Base-by-base conservation (phyloP, 2,329 filamentous ascomycete genomes). In the Fusarium duplospermum region DNA sequence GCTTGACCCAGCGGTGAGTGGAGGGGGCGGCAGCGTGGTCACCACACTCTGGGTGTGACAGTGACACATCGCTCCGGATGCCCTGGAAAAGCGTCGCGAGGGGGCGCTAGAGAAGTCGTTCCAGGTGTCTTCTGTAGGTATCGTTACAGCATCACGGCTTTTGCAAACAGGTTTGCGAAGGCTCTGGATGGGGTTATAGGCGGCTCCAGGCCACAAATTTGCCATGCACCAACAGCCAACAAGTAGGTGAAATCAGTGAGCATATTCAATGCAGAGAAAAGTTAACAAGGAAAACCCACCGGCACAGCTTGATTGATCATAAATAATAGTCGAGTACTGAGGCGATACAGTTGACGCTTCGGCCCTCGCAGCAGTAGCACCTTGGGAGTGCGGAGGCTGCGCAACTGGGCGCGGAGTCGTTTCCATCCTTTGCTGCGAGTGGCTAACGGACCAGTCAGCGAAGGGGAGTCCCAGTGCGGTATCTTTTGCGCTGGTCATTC, bases 1-100 rank as follows among this genome's bases (percentile, higher is more conserved):
- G 70, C 61, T 71, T 60, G 63, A 65, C 27, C 50, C 45, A 62
- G 69, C 71, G 71, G 71, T 71, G 67, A 72, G 73, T 72, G 62
- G 71, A 73, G 62, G 66, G 66, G 62, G 54, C 47, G 60, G 40
- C n/a, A 50, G 35, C 4, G 31, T 62, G 31, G 56, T 31, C 40
- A 58, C 47, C 70, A 69, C 66, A 68, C 72, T 72, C 31, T 58
- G 67, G 64, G 70, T 75, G 73, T 75, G 70, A 75, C 67, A 71
- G 73, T 76, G 73, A 74, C 73, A 75, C 73, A 75, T 75, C 66
- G 70, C 75, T 71, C 71, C 74, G 69, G 69, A 73, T 73, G 76
- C 75, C 76, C 75, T 74, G 65, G 56, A 65, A 69, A 70, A 60
- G 64, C 65, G 69, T 78, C 76, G 71, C 62, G 66, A 64, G 71